A percentile compares a stretch with the other conserved stretches of the same genome.
Evolutionary conservation across 2,329 filamentous ascomycete species (phyloP).

Genomic region (Xylariaceae sp.): DNA sequence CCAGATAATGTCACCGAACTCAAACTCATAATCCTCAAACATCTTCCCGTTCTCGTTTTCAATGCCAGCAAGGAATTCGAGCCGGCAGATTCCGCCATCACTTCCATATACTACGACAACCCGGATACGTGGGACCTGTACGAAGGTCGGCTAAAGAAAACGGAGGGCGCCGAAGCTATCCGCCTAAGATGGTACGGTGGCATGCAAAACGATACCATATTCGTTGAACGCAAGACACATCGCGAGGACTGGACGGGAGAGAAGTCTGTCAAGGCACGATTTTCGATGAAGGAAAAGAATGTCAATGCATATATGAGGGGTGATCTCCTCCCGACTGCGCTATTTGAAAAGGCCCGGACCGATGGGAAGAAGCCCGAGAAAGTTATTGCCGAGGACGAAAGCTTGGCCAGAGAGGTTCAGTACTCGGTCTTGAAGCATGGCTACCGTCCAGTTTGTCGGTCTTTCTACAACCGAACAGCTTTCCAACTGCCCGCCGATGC

Average conservation of each 20-base stretch:
- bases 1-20: conserved; percentile 97
- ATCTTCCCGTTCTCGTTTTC: conserved; percentile 94
- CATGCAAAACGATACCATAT: conserved; percentile 92
- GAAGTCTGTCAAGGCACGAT: conserved; percentile 96
- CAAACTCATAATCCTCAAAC: conserved; percentile 96
- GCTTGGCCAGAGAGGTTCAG: conserved; percentile 85
- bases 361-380: conserved; percentile 92
- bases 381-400: conserved; percentile 85
- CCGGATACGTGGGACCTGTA: conserved; percentile 91
- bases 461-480: conserved; percentile 96
- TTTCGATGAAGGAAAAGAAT: conserved; percentile 93
- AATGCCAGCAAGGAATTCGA: conserved; percentile 97
- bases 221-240: conserved; percentile 96
- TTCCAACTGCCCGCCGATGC: conserved; percentile 97
- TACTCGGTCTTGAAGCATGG: conserved; percentile 85
- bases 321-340: conserved; percentile 73
- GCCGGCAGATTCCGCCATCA: conserved; percentile 83
- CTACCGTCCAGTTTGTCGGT: conserved; percentile 83
- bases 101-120: conserved; percentile 98
- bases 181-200: conserved; percentile 95
- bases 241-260: conserved; percentile 99
- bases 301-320: conserved; percentile 87
- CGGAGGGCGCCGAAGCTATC: conserved; percentile 93
- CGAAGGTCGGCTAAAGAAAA: conserved; percentile 91
- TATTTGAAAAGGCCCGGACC: conserved; percentile 95